phyloP scores from a whole-genome alignment of 2,329 filamentous ascomycete genomes.

The Neonectria coccinea region DNA sequence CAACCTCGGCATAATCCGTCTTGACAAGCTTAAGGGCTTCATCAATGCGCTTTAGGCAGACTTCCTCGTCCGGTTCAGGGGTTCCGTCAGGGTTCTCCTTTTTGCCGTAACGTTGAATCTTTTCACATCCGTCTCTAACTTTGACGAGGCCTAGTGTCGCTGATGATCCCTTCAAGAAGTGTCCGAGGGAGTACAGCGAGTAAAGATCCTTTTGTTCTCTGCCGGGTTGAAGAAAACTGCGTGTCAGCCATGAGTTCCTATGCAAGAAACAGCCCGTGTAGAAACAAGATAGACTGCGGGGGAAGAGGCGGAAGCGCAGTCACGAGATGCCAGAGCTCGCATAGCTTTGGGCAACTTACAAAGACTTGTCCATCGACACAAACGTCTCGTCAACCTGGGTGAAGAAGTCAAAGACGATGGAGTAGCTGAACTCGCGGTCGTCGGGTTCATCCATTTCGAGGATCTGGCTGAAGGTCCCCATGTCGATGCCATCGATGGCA shows the following conservation, averaged over 20 bases:
- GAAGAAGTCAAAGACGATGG: slow-evolving; percentile 93
- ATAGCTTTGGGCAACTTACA: slow-evolving; percentile 71
- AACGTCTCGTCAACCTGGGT: slow-evolving; percentile 91
- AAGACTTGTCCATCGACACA: slow-evolving; percentile 79
- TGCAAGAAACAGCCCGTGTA: too few species aligned
- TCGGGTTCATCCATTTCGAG: slow-evolving; percentile 97
- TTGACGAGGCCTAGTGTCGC: slow-evolving; percentile 92
- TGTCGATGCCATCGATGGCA: slow-evolving; percentile 82
- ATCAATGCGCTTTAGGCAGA: slow-evolving; percentile 77
- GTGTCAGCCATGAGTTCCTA: slow-evolving; percentile 17
- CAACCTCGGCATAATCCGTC: slow-evolving; percentile 79
- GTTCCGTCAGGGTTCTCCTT: slow-evolving; percentile 82
- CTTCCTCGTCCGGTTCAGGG: slow-evolving; percentile 72
- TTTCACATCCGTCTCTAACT: slow-evolving; percentile 93
- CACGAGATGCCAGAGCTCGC: not conserved
- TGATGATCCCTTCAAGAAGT: slow-evolving; percentile 97
- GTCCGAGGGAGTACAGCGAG: slow-evolving; percentile 85
- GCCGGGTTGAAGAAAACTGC: slow-evolving; percentile 17
- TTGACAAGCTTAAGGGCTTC: slow-evolving; percentile 79
- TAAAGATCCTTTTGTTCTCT: slow-evolving; percentile 77
- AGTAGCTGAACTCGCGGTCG: slow-evolving; percentile 86
- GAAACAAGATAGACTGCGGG: not conserved
- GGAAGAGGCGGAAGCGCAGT: not conserved
- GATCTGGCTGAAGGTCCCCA: slow-evolving; percentile 89
- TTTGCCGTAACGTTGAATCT: slow-evolving; percentile 93